Evolutionary conservation across 1,284 basidiomycete genomes (phyloP), one percentile per base, ranked within the genome.

Genomic region (Hemileia vastatrix): DNA sequence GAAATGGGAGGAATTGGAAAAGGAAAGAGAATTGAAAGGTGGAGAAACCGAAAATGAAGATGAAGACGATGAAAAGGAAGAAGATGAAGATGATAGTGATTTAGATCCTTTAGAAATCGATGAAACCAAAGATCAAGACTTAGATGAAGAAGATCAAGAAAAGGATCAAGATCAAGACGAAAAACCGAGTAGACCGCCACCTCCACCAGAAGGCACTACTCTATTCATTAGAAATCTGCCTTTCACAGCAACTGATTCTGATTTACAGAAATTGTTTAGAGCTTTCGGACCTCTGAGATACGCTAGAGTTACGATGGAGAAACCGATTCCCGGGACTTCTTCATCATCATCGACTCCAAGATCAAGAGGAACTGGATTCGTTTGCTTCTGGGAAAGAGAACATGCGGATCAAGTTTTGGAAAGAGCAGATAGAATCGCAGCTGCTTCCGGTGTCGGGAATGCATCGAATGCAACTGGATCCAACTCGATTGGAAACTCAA

Each of bases 181-280:
- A 13, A 50, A 40, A 11, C 15, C 50, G 3, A 44, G 31, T 54
- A 32, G 44, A 53, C 6, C 27, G 91, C 65, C 82, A n/a, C n/a
- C n/a, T n/a, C n/a, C n/a, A n/a, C n/a, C n/a, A n/a, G n/a, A 84
- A 4, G 93, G 91, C 4, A 91, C 86, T 1, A 98, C 94, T 0
- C 80, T 98, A 3, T 99, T 99, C 77, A 81, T 99, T 52, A 86
- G 95, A 43, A 98, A 99, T 72, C 80, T 99, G 8, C 89, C 93
- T 0, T 98, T 91, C 76, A 83, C 86, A 64, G 90, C 91, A 0
- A 93, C 88, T 0, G 90, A 95, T 68, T 89, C 92, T 64, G 91
- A 95, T 69, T 78, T 95, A 13, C 83, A 88, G 48, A 82, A 82
- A 24, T 75, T 93, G 86, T 93, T 96, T 80, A 87, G 89, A 47